phyloP scores from a whole-genome alignment of 2,329 filamentous ascomycete genomes.

The Arthrobotrys sinensis region DNA sequence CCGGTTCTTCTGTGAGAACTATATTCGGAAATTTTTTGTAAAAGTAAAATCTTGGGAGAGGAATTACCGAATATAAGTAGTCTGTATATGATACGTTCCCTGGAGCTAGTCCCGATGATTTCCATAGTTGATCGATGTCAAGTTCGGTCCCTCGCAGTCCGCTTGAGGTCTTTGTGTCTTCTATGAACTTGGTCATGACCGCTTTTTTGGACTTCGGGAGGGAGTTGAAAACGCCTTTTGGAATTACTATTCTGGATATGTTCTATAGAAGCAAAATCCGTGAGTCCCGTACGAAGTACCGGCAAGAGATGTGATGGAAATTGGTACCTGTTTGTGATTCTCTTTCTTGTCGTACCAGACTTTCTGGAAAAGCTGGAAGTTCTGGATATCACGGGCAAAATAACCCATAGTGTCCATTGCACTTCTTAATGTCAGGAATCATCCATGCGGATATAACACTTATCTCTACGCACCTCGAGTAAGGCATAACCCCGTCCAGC shows the following conservation, averaged over 20 bases:
- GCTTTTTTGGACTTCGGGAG: constrained; percentile 10
- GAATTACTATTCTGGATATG: constrained; percentile 34
- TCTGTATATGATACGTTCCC: constrained; percentile 30
- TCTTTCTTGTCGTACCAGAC: constrained; percentile 46
- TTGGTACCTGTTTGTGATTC: background rate
- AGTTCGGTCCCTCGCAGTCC: constrained; percentile 18
- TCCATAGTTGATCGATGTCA: constrained; percentile 42
- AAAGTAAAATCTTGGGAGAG: background rate
- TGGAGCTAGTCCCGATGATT: constrained; percentile 15
- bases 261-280: background rate
- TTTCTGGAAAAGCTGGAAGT: constrained; percentile 57
- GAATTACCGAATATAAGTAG: constrained; percentile 42
- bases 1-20: background rate
- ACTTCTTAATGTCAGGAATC: constrained; percentile 16
- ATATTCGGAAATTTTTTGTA: background rate
- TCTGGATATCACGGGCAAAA: constrained; percentile 59
- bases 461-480: constrained; percentile 46
- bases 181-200: constrained; percentile 36
- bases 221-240: constrained; percentile 31
- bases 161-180: constrained; percentile 11
- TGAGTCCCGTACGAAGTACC: background rate
- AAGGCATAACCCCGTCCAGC: constrained; percentile 60
- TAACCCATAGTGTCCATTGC: constrained; percentile 60
- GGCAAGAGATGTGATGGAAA: background rate
- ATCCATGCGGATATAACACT: background rate